Evolutionary conservation across 2,329 filamentous ascomycete species (phyloP), one percentile per base, ranked within the genome.

Genomic region (Calonectria naviculata): DNA sequence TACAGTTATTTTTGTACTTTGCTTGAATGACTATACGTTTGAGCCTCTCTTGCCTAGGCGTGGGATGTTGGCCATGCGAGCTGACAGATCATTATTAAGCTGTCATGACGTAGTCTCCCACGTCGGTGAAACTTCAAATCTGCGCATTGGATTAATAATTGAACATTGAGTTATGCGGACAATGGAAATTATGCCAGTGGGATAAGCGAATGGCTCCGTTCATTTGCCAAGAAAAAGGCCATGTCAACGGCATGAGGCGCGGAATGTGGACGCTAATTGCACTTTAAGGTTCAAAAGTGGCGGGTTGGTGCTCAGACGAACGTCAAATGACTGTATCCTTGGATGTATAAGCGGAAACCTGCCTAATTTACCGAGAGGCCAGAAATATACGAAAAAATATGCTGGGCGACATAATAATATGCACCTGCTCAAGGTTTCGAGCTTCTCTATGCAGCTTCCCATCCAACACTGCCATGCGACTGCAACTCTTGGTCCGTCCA

Each of bases 401-500:
- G n/a, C n/a, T n/a, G n/a, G n/a, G n/a, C n/a, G n/a, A n/a, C n/a
- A n/a, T n/a, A n/a, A n/a, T n/a, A n/a, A n/a, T n/a, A n/a, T n/a
- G n/a, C n/a, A n/a, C n/a, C n/a, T n/a, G n/a, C n/a, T n/a, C n/a
- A n/a, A n/a, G n/a, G n/a, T n/a, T n/a, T n/a, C n/a, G n/a, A n/a
- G n/a, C 10, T 34, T 10, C 10, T 34, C 31, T 34, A 21, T 46
- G 19, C 42, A 24, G 5, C 12, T 10, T 29, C 28, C 68, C 64
- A 70, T 10, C 54, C 56, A 29, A 29, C 28, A 3, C 28, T 58
- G 4, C 64, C 56, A 31, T 70, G 64, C 15, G 28, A 28, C 9
- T 38, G 36, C 19, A 67, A 34, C n/a, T 66, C 67, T 12, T 49
- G 44, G 4, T 65, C 26, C 17, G 67, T 66, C 61, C 62, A 66